A percentile compares a stretch with the other conserved stretches of the same genome.
Conservation (phyloP, 2,329 filamentous ascomycete species). For the Aspergillus brunneoviolaceus region DNA sequence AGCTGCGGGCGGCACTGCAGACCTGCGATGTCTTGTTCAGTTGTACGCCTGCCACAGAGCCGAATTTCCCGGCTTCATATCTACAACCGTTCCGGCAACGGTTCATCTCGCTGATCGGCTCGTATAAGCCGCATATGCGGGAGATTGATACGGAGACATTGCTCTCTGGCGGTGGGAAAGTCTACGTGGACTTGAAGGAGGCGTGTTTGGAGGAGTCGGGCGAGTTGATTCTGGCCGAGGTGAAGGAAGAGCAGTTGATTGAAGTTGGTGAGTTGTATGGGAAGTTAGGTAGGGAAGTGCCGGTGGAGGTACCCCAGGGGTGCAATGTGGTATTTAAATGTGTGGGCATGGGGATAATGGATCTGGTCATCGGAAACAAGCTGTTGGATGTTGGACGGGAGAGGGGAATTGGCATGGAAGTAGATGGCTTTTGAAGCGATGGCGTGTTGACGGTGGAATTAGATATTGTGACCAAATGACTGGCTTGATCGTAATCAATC, state of each 20-base stretch:
- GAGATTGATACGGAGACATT: conserved; percentile 50
- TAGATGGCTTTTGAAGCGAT: conserved; percentile 38
- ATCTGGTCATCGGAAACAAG: conserved; percentile 47
- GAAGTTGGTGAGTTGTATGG: conserved; percentile 46
- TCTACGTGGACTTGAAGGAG: conserved; percentile 63
- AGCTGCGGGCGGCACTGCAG: conserved; percentile 30
- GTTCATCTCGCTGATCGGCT: conserved; percentile 54
- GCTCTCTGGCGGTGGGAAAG: conserved; percentile 59
- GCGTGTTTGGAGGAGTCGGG: conserved; percentile 49
- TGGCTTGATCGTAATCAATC: not conserved
- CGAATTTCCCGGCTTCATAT: conserved; percentile 43
- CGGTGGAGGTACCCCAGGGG: conserved; percentile 28
- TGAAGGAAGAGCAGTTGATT: conserved; percentile 39
- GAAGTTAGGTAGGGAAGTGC: conserved; percentile 13
- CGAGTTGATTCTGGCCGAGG: conserved; percentile 45
- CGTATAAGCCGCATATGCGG: conserved; percentile 55
- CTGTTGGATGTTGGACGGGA: conserved; percentile 39
- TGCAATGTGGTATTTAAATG: conserved; percentile 52
- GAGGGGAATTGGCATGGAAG: conserved; percentile 32
- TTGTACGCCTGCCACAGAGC: conserved; percentile 48
- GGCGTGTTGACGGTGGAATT: not conserved
- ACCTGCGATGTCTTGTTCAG: conserved; percentile 50
- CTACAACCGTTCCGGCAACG: conserved; percentile 39
- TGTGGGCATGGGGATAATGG: conserved; percentile 54
- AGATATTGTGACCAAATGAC: no score